Evolutionary conservation across 768 basidiomycete genomes (phyloP), one percentile per base, ranked within the genome.

Genomic region (Pulveroboletus sp.): DNA sequence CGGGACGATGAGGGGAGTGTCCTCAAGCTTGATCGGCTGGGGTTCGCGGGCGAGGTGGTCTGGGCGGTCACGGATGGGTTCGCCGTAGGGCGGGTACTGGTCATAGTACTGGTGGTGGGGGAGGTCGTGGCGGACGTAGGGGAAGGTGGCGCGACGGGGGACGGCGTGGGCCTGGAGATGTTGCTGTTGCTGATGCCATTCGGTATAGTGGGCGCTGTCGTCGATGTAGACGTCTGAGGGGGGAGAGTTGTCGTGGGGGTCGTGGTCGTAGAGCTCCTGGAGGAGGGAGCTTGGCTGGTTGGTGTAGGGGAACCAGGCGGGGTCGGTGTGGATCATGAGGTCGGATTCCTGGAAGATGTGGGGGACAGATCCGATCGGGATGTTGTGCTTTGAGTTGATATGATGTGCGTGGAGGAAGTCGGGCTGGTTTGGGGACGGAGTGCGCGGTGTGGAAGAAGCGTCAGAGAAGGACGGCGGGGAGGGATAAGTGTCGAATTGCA

Each of bases 51-150:
- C 2, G 21, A 21, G 21, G 21, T 21, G 21, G 21, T 21, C 21
- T 21, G 21, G 5, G 14, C 56, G 55, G 21, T 75, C 62, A 45
- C 70, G 55, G 15, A 74, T 53, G 24, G 72, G 62, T 42, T 76
- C 74, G 41, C 58, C 56, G 50, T 76, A 79, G 56, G 75, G 57
- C 49, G 72, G 46, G 38, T 61, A 68, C 18, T 56, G 59, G 5
- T 70, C 67, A 24, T 57, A 69, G 36, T 69, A 64, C 55, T 64
- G 72, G 44, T 61, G 53, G 44, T 74, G 74, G 43, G 75, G 74
- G 53, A 76, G 76, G 68, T 91, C 88, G 57, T 87, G 84, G 38
- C 85, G 78, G 45, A 85, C 84, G 61, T 82, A 84, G 40, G 88
- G 88, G 68, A 81, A 89, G 0, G 88, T 89, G 1, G 83, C 82